phyloP scores from a whole-genome alignment of 1,139 yeast genomes.

The Scheffersomyces quercinus region DNA sequence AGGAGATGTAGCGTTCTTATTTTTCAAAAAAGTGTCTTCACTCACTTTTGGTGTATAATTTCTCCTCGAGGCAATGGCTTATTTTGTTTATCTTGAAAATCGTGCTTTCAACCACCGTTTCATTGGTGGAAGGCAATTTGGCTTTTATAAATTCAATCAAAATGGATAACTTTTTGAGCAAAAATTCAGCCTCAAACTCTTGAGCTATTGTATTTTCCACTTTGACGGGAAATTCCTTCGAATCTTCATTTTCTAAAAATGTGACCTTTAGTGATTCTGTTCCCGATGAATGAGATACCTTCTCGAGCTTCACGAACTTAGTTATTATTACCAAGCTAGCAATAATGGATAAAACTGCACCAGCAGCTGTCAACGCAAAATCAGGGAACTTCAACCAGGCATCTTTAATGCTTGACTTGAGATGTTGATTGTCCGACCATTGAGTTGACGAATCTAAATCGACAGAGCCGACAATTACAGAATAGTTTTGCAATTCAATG shows the following conservation, averaged over 20 bases:
- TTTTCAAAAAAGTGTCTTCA: too few relatives aligned
- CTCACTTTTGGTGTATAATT: too few relatives aligned
- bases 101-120: conserved; percentile 15
- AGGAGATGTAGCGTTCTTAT: too few relatives aligned
- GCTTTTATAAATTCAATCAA: conserved; percentile 20
- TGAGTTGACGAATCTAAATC: neutral
- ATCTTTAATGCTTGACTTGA: conserved; percentile 23
- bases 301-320: conserved; percentile 19
- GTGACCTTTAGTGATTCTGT: conserved; percentile 8
- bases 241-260: conserved; percentile 6
- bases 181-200: conserved; percentile 12
- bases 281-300: neutral
- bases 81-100: conserved; percentile 19
- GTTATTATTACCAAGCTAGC: conserved; percentile 29
- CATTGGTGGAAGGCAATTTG: conserved; percentile 15
- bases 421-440: conserved; percentile 27
- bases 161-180: conserved; percentile 16
- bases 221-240: conserved; percentile 4
- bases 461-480: conserved; percentile 7
- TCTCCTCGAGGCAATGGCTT: conserved; percentile 20
- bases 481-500: neutral
- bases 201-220: conserved; percentile 3
- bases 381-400: conserved; percentile 45
- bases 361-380: conserved; percentile 24
- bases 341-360: conserved; percentile 27